Conservation (phyloP, 768 basidiomycete genomes). For the Kwoniella botswanensis region DNA sequence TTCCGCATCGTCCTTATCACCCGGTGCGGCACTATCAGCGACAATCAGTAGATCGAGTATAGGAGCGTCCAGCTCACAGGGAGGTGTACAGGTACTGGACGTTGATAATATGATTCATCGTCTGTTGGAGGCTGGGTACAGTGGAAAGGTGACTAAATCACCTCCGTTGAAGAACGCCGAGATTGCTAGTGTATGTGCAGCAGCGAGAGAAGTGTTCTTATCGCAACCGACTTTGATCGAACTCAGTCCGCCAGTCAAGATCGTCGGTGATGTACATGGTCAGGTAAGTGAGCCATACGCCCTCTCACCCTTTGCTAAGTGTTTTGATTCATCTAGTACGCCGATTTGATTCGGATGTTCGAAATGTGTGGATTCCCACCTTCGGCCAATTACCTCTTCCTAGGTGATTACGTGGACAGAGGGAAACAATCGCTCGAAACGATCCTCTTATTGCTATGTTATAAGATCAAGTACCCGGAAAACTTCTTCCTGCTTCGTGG, state of each 20-base stretch:
- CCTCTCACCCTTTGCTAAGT: too few relatives aligned
- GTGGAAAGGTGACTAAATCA: constrained; percentile 95
- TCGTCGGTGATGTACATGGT: constrained; percentile 98
- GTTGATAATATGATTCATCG: constrained; percentile 98
- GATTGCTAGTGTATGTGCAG: constrained; percentile 90
- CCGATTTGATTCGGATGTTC: constrained; percentile 95
- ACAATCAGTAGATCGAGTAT: constrained; percentile 37
- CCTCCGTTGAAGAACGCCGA: constrained; percentile 90
- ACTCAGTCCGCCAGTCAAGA: constrained; percentile 96
- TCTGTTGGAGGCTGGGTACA: constrained; percentile 93
- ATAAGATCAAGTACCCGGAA: constrained; percentile 99
- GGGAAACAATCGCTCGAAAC: constrained; percentile 99
- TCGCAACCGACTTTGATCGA: constrained; percentile 96
- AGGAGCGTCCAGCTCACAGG: constrained; percentile 16
- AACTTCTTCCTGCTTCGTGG: constrained; percentile 98
- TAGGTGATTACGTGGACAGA: constrained; percentile 98
- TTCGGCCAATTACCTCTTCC: constrained; percentile 93
- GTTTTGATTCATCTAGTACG: constrained; percentile 63
- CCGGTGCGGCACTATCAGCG: constrained; percentile 61
- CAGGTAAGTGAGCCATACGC: too few relatives aligned
- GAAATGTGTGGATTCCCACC: constrained; percentile 99
- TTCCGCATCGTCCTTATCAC: constrained; percentile 45
- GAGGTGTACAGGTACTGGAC: constrained; percentile 67
- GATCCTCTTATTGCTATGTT: constrained; percentile 92
- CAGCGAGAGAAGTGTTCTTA: constrained; percentile 94